Conservation (phyloP, 306 rosid species). For the Begonia loranthoides region DNA sequence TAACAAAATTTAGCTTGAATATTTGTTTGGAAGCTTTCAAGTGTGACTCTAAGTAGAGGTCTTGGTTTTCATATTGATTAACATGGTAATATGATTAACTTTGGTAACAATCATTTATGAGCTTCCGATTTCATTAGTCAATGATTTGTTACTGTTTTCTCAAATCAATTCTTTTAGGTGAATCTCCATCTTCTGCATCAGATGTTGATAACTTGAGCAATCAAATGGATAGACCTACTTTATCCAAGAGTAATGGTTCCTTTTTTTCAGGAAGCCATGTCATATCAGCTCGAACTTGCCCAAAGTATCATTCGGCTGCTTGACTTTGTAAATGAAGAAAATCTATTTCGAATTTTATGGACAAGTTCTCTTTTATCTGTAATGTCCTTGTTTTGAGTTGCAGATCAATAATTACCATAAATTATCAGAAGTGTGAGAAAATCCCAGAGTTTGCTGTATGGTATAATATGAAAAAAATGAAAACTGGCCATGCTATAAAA, state of each 20-base stretch:
- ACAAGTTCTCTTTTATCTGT: not conserved
- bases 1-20: no score
- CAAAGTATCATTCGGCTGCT: slow-evolving; percentile 33
- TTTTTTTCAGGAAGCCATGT: slow-evolving; percentile 27
- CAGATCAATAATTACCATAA: no score
- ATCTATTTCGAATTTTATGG: not conserved
- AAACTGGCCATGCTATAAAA: not conserved
- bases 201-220: slow-evolving; percentile 54
- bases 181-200: slow-evolving; percentile 61
- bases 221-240: slow-evolving; percentile 32
- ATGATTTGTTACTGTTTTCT: not conserved
- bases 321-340: slow-evolving; percentile 37
- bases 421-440: not conserved
- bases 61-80: no score
- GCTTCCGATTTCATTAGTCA: not conserved
- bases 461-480: not conserved
- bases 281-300: slow-evolving; percentile 25
- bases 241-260: slow-evolving; percentile 20
- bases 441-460: not conserved
- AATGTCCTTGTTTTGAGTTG: no score
- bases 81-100: no score
- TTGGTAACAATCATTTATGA: not conserved
- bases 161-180: slow-evolving; percentile 18
- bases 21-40: no score
- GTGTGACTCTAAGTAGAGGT: no score